Evolutionary conservation across 352 stramenopile genomes (phyloP).

Genomic region (Phytophthora vignae): DNA sequence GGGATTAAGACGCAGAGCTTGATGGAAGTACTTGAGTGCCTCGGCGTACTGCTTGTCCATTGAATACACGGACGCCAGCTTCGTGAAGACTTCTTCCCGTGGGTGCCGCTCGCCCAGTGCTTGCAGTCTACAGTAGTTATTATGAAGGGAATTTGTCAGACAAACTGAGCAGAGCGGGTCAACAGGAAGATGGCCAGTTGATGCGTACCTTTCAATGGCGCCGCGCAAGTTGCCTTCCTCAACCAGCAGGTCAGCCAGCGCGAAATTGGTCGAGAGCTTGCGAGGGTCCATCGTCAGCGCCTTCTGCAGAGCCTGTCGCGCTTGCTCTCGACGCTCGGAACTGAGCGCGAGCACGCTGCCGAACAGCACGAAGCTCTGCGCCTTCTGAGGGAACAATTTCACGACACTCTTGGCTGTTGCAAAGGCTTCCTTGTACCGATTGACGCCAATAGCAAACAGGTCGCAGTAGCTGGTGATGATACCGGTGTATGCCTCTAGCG

Average conservation of each 20-base stretch:
- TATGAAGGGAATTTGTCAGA: neutral
- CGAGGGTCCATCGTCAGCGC: constrained; percentile 69
- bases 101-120: constrained; percentile 55
- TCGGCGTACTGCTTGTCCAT: constrained; percentile 75
- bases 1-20: constrained; percentile 68
- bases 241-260: constrained; percentile 73
- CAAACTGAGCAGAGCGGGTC: constrained; percentile 6
- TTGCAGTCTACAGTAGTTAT: constrained; percentile 39
- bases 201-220: constrained; percentile 68
- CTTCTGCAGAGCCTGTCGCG: constrained; percentile 64
- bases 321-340: constrained; percentile 66
- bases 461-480: constrained; percentile 83
- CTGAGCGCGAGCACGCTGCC: constrained; percentile 79
- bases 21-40: constrained; percentile 76
- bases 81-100: constrained; percentile 76
- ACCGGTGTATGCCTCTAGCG: constrained; percentile 73
- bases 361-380: constrained; percentile 76
- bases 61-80: constrained; percentile 78
- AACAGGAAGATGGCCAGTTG: neutral
- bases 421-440: constrained; percentile 82
- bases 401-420: constrained; percentile 70
- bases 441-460: constrained; percentile 63
- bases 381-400: constrained; percentile 74
- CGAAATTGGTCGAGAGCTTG: constrained; percentile 71
- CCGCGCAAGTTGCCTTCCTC: constrained; percentile 55